Evolutionary conservation across 2,329 filamentous ascomycete species (phyloP), one percentile per base, ranked within the genome.

Genomic region (Allantophomopsis lycopodina): DNA sequence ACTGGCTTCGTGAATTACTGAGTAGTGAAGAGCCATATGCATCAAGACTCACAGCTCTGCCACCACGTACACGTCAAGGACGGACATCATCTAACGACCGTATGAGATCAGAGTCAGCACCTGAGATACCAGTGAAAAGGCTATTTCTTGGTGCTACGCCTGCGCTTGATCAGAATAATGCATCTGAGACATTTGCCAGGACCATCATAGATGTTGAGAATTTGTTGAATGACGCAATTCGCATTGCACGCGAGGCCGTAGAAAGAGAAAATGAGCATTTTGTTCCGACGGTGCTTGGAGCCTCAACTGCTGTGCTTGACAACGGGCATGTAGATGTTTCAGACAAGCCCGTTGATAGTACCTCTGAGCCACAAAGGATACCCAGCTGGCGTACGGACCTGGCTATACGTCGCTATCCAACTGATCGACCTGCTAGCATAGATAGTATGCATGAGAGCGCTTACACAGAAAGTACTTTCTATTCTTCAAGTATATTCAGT

Each of bases 131-230:
- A 30, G 36, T 42, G 7, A 35, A 38, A 13, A 42, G 47, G 5
- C 7, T 50, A n/a, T 48, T 42, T 16, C 37, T 49, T 16, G 45
- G 40, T 5, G 38, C 42, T 32, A 41, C 39, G 20, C 39, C 35
- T 28, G 23, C 23, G 23, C 23, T 12, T 28, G 23, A 28, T 28
- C 23, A 28, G 11, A 28, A 12, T 10, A 28, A 49, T 37, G 37
- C 28, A 20, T 36, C 37, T 12, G 35, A 45, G 16, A 51, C 47
- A 5, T 58, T 62, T 39, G 45, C 54, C 11, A 54, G 46, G 31
- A 57, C 57, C 11, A 58, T 60, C 35, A 52, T 51, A 17, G 53
- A 57, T 39, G 47, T 60, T 17, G 57, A 60, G 42, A 42, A 44
- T 32, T 48, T 60, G 11, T 48, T 60, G 15, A 54, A 52, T 21